Base-by-base conservation (phyloP, 1,284 basidiomycete genomes). In the Spongiforma sp. region DNA sequence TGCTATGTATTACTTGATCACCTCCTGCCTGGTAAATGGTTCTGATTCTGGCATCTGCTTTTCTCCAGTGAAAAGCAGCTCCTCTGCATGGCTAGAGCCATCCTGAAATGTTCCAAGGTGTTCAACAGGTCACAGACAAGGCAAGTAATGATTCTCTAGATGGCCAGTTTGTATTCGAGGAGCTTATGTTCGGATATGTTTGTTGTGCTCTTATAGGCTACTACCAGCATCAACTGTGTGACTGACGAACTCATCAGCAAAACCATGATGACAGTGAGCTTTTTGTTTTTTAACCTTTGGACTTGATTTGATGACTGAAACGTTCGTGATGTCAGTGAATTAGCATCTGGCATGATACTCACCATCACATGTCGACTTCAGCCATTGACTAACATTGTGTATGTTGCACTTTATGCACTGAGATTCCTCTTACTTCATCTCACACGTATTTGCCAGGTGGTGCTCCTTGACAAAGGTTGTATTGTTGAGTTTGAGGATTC, bases 401-500 rank as follows among this genome's bases (percentile, higher is more conserved):
- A 67, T 63, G 78, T 73, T 21, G 10, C 28, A 37, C 37, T 12
- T 26, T 30, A 28, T 59, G 26, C 9, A 8, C 26, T 77, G 77
- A 74, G 5, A 53, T 34, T 48, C 12, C 14, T 36, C 28, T 57
- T 57, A 21, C 41, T 17, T 11, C 24, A 36, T 39, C 65, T 11
- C 68, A 14, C 7, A 1, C 17, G n/a, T 32, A 30, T 59, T 41
- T 34, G 14, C 9, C 28, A 93, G 90, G 88, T 93, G 50, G 93
- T 96, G 88, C 83, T 96, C 46, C 86, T 96, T n/a, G 94, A 96
- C 65, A 87, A 94, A 75, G 93, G 94, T 10, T 84, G 84, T 4
- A 94, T 98, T 60, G 83, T 89, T 4, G 95, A 97, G 73, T 95
- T 90, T 71, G 94, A 93, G 92, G 91, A 60, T 81, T 84, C 89